These are phyloP conservation scores for Penicillium sp. DNA, from an alignment of 2,329 filamentous ascomycete species.

Conservation along the genomic window DNA sequence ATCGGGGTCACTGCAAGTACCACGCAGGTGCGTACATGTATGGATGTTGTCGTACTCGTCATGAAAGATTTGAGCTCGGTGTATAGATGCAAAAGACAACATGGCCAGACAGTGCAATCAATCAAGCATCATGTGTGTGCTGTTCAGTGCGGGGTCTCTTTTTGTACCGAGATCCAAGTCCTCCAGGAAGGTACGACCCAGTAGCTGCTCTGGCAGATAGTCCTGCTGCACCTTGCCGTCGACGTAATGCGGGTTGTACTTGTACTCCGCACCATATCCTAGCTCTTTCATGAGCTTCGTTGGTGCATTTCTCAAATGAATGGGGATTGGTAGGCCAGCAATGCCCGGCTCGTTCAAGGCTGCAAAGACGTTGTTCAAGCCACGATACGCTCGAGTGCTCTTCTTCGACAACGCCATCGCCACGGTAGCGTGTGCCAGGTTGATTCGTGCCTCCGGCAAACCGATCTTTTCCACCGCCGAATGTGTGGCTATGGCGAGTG, in stretches of 20 bases:
- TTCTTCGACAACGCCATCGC: slow-evolving; percentile 79
- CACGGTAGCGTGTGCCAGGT: slow-evolving; percentile 80
- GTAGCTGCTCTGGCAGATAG: slow-evolving; percentile 77
- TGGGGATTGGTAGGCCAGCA: slow-evolving; percentile 73
- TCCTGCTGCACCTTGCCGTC: slow-evolving; percentile 80
- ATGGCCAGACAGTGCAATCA: not conserved
- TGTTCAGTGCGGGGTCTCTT: slow-evolving; percentile 63
- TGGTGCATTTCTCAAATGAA: slow-evolving; percentile 87
- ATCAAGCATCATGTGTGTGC: not conserved
- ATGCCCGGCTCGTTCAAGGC: slow-evolving; percentile 79
- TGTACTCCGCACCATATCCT: slow-evolving; percentile 86
- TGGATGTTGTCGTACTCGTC: not conserved
- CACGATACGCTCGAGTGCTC: slow-evolving; percentile 81
- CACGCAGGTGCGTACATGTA: not conserved
- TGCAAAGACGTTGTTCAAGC: slow-evolving; percentile 72
- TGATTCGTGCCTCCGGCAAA: slow-evolving; percentile 90
- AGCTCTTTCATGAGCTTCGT: slow-evolving; percentile 90
- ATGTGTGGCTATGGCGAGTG: slow-evolving; percentile 80
- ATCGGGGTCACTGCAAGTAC: no score
- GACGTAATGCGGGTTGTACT: slow-evolving; percentile 89
- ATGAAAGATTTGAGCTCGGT: not conserved
- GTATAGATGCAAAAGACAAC: not conserved
- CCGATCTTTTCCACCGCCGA: slow-evolving; percentile 88
- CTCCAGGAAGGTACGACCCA: slow-evolving; percentile 71
- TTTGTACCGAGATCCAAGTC: slow-evolving; percentile 73